These are phyloP conservation scores for Thuidium tamariscinum DNA, from an alignment of 225 moss, liverwort and hornwort genomes.

Conservation along the genomic window DNA sequence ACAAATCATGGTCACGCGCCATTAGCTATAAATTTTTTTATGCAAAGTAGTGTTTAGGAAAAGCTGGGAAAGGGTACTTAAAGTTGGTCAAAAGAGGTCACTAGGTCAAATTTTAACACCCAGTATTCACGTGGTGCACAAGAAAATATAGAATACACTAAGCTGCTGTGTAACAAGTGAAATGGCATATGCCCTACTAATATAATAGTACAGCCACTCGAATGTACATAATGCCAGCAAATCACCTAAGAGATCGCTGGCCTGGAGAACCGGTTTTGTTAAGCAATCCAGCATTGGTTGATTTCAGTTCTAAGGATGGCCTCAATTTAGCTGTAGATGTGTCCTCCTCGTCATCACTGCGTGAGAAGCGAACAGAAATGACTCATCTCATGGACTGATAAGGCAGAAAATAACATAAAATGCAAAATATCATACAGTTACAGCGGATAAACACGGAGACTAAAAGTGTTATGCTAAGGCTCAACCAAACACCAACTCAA, in stretches of 20 bases:
- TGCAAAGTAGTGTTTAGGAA: not conserved
- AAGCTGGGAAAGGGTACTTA: not conserved
- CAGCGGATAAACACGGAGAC: not conserved
- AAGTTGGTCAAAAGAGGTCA: not conserved
- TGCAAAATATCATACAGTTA: not conserved
- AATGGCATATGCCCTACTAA: not conserved
- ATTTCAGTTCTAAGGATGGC: conserved; percentile 27
- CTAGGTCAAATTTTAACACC: not conserved
- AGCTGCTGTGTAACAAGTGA: not conserved
- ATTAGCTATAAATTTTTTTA: not conserved
- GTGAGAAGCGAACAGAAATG: not conserved
- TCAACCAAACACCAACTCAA: not conserved
- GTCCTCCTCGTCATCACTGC: conserved; percentile 94
- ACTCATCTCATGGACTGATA: not conserved
- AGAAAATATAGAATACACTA: not conserved
- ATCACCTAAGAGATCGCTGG: conserved; percentile 63
- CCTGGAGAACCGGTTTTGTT: conserved; percentile 44
- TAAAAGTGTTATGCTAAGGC: not conserved
- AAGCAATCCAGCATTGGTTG: conserved; percentile 18
- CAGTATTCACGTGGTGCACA: not conserved
- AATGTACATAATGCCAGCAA: not conserved
- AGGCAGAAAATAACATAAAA: not conserved
- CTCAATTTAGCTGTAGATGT: conserved; percentile 45
- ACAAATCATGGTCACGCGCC: not conserved
- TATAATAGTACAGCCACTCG: not conserved